Base-by-base conservation (phyloP, 1,284 basidiomycete genomes). In the Ceratobasidium sp. region DNA sequence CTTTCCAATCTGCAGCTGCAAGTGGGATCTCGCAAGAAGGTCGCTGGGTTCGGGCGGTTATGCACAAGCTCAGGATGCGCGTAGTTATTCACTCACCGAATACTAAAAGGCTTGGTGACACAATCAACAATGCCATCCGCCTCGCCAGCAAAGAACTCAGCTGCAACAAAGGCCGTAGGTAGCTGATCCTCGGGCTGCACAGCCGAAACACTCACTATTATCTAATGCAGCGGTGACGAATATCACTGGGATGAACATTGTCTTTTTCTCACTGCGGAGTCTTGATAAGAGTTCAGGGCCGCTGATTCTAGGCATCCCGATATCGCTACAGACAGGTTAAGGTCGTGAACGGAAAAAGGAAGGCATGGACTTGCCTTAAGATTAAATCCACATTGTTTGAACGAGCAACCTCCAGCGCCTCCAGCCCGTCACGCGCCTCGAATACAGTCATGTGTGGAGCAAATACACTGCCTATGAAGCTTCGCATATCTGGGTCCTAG, bases 11-110 rank as follows among this genome's bases (percentile, higher is more conserved):
- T 83, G 82, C 64, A 83, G 78, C 75, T 83, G 83, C 20, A 84
- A 77, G 76, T 83, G 82, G 15, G 81, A 81, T 1, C 87, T 82
- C 7, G 87, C 87, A n/a, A 88, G 81, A 33, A 88, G 81, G 77
- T 88, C 87, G 4, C 33, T 33, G 33, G 33, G 33, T 1, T 4
- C 4, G 33, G 33, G 4, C 33, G n/a, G n/a, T 58, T n/a, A 58
- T 12, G 1, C 2, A 33, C 33, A 33, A 33, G 4, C 33, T 33
- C 33, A 33, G 33, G 33, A 33, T 33, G 33, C 33, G 33, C 33
- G 33, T 33, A 33, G 4, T 4, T 33, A 33, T 33, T 33, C 33
- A 33, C 33, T 4, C 33, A 33, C 6, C n/a, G 23, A 26, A 26
- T 42, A 49, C 80, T 79, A 77, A 84, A 84, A 5, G 84, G 84